Evolutionary conservation across 345 rosid species (phyloP).

Genomic region (Gossypium mustelinum): DNA sequence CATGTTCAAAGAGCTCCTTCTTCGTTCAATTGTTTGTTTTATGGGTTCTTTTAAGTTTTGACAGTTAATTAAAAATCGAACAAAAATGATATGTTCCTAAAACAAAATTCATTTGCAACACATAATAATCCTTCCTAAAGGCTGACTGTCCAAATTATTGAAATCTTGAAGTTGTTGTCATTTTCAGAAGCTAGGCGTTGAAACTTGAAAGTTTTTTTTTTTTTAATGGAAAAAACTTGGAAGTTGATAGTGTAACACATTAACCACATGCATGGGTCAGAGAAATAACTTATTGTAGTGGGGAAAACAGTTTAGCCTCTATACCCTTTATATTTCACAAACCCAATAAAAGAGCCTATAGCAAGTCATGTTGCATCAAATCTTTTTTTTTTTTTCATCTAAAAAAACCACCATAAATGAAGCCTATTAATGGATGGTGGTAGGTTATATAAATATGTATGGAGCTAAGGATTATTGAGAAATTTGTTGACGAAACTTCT

Average conservation of each 20-base stretch:
- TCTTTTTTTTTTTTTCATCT: conserved; percentile 11
- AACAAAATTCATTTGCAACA: no score
- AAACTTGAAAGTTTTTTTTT: not conserved
- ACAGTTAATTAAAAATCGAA: no score
- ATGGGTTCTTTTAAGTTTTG: no score
- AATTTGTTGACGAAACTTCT: not conserved
- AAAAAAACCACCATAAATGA: no score
- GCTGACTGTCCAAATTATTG: not conserved
- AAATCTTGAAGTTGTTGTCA: not conserved
- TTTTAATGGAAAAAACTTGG: no score
- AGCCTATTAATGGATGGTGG: not conserved
- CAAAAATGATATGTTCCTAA: no score
- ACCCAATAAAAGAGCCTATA: conserved; percentile 13
- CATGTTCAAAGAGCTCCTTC: no score
- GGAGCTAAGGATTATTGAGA: not conserved
- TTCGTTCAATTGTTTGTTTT: no score
- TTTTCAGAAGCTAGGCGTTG: not conserved
- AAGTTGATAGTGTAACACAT: conserved; percentile 15
- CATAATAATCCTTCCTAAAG: not conserved
- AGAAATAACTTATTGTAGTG: conserved; percentile 27
- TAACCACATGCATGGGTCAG: conserved; percentile 21
- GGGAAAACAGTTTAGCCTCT: conserved; percentile 23
- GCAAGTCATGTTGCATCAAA: conserved; percentile 17
- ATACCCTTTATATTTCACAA: conserved; percentile 25
- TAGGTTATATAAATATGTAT: not conserved